phyloP scores from a whole-genome alignment of 2,329 filamentous ascomycete genomes.

The Aspergillus costaricaensis region DNA sequence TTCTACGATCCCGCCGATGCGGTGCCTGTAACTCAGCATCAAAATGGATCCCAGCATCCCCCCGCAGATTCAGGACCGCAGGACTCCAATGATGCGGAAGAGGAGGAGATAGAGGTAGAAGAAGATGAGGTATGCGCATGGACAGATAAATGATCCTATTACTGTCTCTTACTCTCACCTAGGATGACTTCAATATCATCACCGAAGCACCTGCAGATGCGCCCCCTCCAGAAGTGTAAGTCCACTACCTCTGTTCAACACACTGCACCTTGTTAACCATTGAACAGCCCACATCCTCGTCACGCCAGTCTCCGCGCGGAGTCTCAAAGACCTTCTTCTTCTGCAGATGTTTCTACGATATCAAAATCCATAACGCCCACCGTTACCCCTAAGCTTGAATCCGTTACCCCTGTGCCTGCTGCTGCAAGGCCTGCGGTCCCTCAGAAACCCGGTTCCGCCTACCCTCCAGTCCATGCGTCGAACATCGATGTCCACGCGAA shows the following conservation, averaged over 20 bases:
- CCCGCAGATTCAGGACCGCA: slow-evolving; percentile 32
- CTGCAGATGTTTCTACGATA: slow-evolving; percentile 32
- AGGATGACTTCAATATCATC: slow-evolving; percentile 55
- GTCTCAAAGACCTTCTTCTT: slow-evolving; percentile 37
- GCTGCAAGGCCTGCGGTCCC: slow-evolving; percentile 39
- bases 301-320: slow-evolving; percentile 41
- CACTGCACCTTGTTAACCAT: slow-evolving; percentile 18
- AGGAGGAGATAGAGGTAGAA: slow-evolving; percentile 49
- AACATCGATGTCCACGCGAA: slow-evolving; percentile 82
- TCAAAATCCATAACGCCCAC: slow-evolving; percentile 41
- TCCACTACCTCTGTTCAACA: slow-evolving; percentile 9
- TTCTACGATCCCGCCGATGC: slow-evolving; percentile 47
- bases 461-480: slow-evolving; percentile 69
- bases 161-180: background rate
- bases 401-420: slow-evolving; percentile 32
- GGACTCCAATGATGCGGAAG: slow-evolving; percentile 39
- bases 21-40: slow-evolving; percentile 32
- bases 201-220: slow-evolving; percentile 50
- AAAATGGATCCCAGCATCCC: slow-evolving; percentile 32
- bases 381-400: slow-evolving; percentile 34
- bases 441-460: slow-evolving; percentile 63
- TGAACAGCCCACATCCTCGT: slow-evolving; percentile 41
- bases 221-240: slow-evolving; percentile 41
- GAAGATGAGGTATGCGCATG: slow-evolving; percentile 33
- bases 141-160: too few relatives aligned